Percentiles rank a stretch among this genome's conserved stretches.
Evolutionary conservation across 2,329 filamentous ascomycete species (phyloP).

Genomic region (Paraconiothyrium brasiliense): DNA sequence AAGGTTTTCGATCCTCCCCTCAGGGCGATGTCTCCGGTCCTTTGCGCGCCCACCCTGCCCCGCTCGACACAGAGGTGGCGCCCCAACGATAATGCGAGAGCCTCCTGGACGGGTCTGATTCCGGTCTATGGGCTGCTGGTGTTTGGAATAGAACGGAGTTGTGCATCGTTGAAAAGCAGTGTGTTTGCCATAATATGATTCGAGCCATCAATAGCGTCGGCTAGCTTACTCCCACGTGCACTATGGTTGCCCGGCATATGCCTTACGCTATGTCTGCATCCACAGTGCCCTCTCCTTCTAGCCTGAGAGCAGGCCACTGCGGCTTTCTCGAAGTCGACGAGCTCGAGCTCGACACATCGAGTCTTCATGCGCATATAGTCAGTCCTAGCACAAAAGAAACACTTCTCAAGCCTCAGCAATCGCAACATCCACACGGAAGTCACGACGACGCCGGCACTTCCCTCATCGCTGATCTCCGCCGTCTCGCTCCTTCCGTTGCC

Average conservation of each 20-base stretch:
- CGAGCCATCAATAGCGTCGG: slow-evolving; percentile 7
- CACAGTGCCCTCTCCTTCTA: slow-evolving; percentile 11
- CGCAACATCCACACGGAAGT: neutral
- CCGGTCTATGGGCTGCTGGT: slow-evolving; percentile 2
- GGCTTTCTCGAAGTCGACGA: slow-evolving; percentile 42
- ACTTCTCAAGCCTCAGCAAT: slow-evolving; percentile 27
- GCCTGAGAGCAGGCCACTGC: slow-evolving; percentile 35
- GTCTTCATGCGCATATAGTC: slow-evolving; percentile 37
- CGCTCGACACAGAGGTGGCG: slow-evolving; percentile 28
- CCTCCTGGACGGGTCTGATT: neutral
- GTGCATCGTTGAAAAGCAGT: slow-evolving; percentile 11
- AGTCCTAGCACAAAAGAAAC: slow-evolving; percentile 27
- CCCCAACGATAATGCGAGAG: slow-evolving; percentile 22
- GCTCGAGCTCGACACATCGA: slow-evolving; percentile 41
- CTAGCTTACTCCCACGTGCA: neutral
- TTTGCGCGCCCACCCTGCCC: slow-evolving; percentile 7
- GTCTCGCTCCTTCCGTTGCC: slow-evolving; percentile 40
- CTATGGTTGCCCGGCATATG: slow-evolving; percentile 4
- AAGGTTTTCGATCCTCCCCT: slow-evolving; percentile 1
- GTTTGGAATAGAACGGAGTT: neutral
- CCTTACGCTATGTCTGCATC: slow-evolving; percentile 5
- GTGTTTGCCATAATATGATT: neutral
- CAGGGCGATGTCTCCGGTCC: slow-evolving; percentile 2
- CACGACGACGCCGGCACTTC: slow-evolving; percentile 28
- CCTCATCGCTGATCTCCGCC: slow-evolving; percentile 38